Base-by-base conservation (phyloP, 129 eudicot species). In the Glebionis coronaria region DNA sequence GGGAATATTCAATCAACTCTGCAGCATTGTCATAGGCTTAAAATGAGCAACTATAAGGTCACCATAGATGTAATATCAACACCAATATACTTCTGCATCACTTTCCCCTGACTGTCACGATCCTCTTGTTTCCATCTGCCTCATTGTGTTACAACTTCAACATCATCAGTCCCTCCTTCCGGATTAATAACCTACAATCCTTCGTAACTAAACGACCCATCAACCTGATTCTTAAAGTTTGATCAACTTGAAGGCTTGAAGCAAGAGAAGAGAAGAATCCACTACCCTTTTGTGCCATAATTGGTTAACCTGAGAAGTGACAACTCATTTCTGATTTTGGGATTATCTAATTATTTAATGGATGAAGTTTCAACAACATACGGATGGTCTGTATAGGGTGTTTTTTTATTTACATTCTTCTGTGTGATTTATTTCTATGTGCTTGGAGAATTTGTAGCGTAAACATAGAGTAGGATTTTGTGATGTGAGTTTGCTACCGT, bases 1-100 rank as follows among this genome's bases (percentile, higher is more conserved):
- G 25, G 25, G 25, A 23, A 23, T 23, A 23, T 23, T 23, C 25
- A 1, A 23, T 23, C 25, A 23, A 23, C 25, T 91, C 95, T 91
- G 95, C 68, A 87, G 82, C 95, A 87, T 91, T 23, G 97, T 78
- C 97, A 91, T 87, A 3, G 97, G 97, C 90, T 91, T 92, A 87
- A 91, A 40, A 91, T 87, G 80, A 87, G 81, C 25, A 91, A 95
- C 0, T 95, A 95, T 20, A 91, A 85, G 3, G 97, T 91, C 78
- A 87, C 97, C 95, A 91, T 78, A 23, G 25, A 23, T 23, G 25
- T 23, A 23, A 23, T 23, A 23, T 23, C 25, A 23, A 2, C 25
- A 23, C 25, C 25, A 23, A 23, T 23, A 2, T 23, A 23, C 25
- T 23, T 23, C 25, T 23, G 25, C 25, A 23, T 91, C 92, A 87